A percentile compares a stretch with the other conserved stretches of the same genome.
Conservation (phyloP, 2,329 filamentous ascomycete genomes). For the Periconia sp. region DNA sequence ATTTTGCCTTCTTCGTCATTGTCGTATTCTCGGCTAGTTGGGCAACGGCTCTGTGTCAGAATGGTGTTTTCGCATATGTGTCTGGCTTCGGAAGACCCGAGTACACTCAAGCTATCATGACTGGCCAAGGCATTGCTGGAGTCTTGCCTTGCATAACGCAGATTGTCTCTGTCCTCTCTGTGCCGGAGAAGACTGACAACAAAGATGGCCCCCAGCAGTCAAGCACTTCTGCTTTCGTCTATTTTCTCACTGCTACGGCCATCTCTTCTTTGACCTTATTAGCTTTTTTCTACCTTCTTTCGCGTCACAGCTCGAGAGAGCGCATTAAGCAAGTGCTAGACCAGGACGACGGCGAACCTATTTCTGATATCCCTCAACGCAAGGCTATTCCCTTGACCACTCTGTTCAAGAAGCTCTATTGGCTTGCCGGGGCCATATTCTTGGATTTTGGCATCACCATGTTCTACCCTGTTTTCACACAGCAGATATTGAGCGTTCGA, state of each 20-base stretch:
- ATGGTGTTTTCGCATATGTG: constrained; percentile 90
- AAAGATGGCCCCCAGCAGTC: constrained; percentile 41
- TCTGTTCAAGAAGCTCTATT: constrained; percentile 77
- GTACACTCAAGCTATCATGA: constrained; percentile 97
- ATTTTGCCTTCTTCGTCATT: constrained; percentile 78
- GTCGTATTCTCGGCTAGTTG: constrained; percentile 80
- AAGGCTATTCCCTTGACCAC: constrained; percentile 61
- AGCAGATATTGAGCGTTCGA: constrained; percentile 48
- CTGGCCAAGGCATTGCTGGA: constrained; percentile 87
- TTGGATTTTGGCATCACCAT: constrained; percentile 83
- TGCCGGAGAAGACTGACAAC: constrained; percentile 50
- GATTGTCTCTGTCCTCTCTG: constrained; percentile 76
- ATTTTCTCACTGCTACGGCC: constrained; percentile 83
- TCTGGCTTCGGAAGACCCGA: constrained; percentile 80
- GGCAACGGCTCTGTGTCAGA: constrained; percentile 85
- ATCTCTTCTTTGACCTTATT: constrained; percentile 71
- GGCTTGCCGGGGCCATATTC: constrained; percentile 75
- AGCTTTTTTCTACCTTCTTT: constrained; percentile 73
- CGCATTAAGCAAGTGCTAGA: constrained; percentile 21
- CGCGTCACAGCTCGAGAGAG: constrained; percentile 48
- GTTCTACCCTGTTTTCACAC: constrained; percentile 92
- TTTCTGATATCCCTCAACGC: constrained; percentile 22
- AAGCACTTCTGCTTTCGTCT: constrained; percentile 77
- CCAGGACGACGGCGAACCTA: constrained; percentile 28
- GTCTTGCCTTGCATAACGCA: constrained; percentile 87